Base-by-base conservation (phyloP, 345 rosid genomes). In the Aquilaria sinensis region DNA sequence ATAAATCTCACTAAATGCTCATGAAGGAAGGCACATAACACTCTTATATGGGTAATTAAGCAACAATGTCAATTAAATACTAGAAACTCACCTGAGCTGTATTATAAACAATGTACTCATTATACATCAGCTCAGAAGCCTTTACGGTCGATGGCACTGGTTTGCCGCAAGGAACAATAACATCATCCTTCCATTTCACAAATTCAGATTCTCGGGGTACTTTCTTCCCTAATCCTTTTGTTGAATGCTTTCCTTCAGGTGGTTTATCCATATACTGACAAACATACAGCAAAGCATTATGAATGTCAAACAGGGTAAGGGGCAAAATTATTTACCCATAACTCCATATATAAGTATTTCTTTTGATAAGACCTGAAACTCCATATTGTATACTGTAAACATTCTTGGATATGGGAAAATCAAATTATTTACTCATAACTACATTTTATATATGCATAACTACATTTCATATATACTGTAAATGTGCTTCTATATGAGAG, bases 201-300 rank as follows among this genome's bases (percentile, higher is more conserved):
- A 80, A 88, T 43, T 84, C 97, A 2, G 96, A 77, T n/a, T 77
- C 84, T 69, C 73, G 73, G 3, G 99, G 97, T 53, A 88, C 82
- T 45, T 77, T 81, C 83, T 90, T 90, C 47, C 99, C 96, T 46
- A 88, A 89, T 54, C 97, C 99, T 78, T 90, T 94, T 3, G 99
- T 94, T 3, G 96, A 90, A 70, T 90, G 90, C 84, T 90, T 94
- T 63, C 97, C 97, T 67, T 65, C 61, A 1, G 99, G 97, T 62
- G 90, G 97, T 72, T 86, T 90, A 46, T 90, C 96, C 83, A 94
- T 76, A 71, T 75, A 86, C 96, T 90, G 71, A 30, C 66, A 23
- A 13, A 31, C 41, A 16, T 50, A 37, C 8, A 37, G 43, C 16
- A 37, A 23, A 62, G 50, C 59, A 69, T 50, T 11, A 60, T 54